phyloP scores from a whole-genome alignment of 371 early-diverging fungal species.

The Apophysomyces variabilis region DNA sequence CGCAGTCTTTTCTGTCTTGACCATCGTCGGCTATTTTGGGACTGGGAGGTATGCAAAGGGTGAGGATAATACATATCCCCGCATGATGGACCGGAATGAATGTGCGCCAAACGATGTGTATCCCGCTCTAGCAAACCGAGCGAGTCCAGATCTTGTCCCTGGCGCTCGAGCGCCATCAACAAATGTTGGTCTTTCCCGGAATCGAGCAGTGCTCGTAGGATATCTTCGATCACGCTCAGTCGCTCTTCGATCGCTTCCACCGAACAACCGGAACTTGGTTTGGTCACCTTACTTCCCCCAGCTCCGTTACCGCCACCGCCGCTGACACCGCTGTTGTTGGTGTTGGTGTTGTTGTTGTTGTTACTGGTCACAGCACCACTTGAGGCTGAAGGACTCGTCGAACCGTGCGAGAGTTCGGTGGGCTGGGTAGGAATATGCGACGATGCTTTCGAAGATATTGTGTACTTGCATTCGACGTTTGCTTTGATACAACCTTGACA shows the following conservation, averaged over 20 bases:
- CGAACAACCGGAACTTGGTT: conserved; percentile 10
- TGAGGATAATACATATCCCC: conserved; percentile 25
- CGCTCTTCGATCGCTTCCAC: conserved; percentile 49
- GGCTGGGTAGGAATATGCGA: conserved; percentile 6
- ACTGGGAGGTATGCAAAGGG: conserved; percentile 21
- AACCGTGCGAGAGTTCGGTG: conserved; percentile 5
- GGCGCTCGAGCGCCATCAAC: conserved; percentile 11
- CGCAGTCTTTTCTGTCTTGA: conserved; percentile 2
- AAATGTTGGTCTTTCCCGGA: conserved; percentile 7
- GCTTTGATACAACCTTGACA: conserved; percentile 44
- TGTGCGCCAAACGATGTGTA: conserved; percentile 13
- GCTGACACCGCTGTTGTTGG: not conserved
- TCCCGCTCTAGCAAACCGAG: conserved; percentile 17
- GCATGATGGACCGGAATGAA: conserved; percentile 13
- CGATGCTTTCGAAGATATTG: conserved; percentile 19
- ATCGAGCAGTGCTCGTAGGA: conserved; percentile 32
- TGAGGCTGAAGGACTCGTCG: not conserved
- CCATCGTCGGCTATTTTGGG: conserved; percentile 21
- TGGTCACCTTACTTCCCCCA: conserved; percentile 1
- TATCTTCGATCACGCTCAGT: conserved; percentile 44
- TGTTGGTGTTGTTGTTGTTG: not conserved
- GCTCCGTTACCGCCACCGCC: conserved; percentile 3
- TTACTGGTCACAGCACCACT: not conserved
- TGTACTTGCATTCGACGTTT: conserved; percentile 43
- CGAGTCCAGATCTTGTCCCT: conserved; percentile 12